phyloP scores from a whole-genome alignment of 108 stramenopile species.

The Seminavis robusta region DNA sequence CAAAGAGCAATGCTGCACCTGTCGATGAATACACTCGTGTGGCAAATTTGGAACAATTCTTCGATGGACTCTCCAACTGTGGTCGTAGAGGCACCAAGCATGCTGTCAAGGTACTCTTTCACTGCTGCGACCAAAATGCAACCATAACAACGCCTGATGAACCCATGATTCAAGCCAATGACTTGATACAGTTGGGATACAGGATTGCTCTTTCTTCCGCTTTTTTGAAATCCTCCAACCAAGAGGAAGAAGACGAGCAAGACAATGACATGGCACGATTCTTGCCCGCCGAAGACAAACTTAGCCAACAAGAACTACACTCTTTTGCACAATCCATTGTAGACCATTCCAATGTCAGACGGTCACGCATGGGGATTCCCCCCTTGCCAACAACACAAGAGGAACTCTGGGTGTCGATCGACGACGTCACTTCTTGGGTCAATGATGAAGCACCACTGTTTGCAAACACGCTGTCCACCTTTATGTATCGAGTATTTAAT shows the following conservation, averaged over 20 bases:
- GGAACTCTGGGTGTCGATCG: too few relatives aligned
- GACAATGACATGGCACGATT: conserved; percentile 18
- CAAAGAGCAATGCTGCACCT: neutral
- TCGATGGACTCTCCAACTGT: conserved; percentile 36
- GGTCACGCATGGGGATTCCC: neutral
- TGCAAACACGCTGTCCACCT: conserved; percentile 55
- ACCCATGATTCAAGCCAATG: conserved; percentile 18
- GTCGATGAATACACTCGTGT: conserved; percentile 27
- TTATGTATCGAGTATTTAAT: conserved; percentile 64
- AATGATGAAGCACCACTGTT: conserved; percentile 69
- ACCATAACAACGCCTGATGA: neutral
- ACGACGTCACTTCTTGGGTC: conserved; percentile 65
- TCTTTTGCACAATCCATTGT: conserved; percentile 30
- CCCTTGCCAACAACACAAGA: too few relatives aligned
- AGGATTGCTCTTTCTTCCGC: conserved; percentile 33
- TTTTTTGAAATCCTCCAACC: conserved; percentile 23
- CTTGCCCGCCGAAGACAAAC: conserved; percentile 2
- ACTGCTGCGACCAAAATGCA: conserved; percentile 8
- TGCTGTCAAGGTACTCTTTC: conserved; percentile 28
- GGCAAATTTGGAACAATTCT: conserved; percentile 39
- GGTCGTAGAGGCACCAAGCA: conserved; percentile 26
- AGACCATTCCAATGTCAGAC: neutral
- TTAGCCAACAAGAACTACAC: conserved; percentile 3
- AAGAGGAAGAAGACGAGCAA: neutral
- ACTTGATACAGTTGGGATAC: conserved; percentile 30